Conservation (phyloP, 208 protist genomes). For the Trichomonas tenax region DNA sequence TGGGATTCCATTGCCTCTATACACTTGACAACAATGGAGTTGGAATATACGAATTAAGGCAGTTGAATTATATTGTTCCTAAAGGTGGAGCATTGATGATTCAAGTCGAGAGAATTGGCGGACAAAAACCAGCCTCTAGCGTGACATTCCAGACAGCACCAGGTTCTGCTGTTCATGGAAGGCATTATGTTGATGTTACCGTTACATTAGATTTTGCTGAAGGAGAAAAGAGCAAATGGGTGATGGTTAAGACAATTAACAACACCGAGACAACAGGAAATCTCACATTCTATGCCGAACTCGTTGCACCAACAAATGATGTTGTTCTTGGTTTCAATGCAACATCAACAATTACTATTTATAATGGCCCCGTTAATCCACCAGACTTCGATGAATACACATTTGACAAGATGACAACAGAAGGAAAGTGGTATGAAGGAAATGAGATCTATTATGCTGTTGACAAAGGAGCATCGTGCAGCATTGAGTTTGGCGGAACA, state of each 20-base stretch:
- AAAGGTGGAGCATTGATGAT: background rate
- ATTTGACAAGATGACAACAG: no score
- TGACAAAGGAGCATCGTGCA: background rate
- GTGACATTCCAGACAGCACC: background rate
- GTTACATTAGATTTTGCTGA: background rate
- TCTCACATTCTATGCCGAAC: background rate
- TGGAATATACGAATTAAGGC: background rate
- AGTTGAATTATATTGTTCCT: background rate
- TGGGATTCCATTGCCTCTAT: background rate
- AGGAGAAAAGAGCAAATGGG: background rate
- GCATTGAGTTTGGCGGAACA: background rate
- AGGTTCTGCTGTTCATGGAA: background rate
- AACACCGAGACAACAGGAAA: background rate
- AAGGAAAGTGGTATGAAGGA: no score
- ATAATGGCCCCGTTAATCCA: background rate
- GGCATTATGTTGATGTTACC: background rate
- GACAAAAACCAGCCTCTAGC: background rate
- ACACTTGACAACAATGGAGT: background rate
- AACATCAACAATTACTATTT: background rate
- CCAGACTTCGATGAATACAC: background rate
- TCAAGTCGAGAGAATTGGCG: background rate
- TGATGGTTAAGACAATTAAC: background rate
- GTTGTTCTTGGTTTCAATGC: background rate
- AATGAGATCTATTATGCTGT: no score
- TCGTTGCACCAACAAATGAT: background rate